Conservation (phyloP, 306 rosid species). For the Cicer pinnatifidum region DNA sequence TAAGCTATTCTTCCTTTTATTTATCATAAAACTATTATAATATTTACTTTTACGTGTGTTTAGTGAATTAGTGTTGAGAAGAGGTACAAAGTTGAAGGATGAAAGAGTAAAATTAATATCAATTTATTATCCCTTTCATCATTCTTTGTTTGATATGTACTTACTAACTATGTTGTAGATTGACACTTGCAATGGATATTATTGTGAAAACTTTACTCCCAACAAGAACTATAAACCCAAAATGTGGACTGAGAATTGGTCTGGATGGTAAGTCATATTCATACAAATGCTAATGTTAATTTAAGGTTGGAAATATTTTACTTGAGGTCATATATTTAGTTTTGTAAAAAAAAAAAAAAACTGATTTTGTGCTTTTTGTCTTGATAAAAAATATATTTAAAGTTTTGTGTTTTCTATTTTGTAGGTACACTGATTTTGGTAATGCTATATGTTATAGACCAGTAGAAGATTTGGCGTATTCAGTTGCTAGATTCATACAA, state of each 20-base stretch:
- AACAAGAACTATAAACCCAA: conserved; percentile 77
- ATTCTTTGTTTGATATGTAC: conserved; percentile 18
- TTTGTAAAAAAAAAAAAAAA: neutral
- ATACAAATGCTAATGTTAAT: conserved; percentile 14
- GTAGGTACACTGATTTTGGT: conserved; percentile 95
- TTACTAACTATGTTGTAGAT: conserved; percentile 55
- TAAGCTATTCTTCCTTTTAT: conserved; percentile 40
- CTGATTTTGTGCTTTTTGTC: too few species aligned
- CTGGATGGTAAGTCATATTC: conserved; percentile 79
- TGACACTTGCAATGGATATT: conserved; percentile 88
- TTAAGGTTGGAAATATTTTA: neutral
- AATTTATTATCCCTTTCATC: neutral
- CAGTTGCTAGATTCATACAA: conserved; percentile 88
- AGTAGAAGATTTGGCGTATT: conserved; percentile 84
- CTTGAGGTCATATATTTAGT: neutral
- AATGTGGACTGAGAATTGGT: conserved; percentile 93
- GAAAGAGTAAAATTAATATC: too few species aligned
- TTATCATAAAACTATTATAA: neutral
- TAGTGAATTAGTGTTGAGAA: too few species aligned
- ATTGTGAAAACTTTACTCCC: conserved; percentile 82
- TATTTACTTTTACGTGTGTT: neutral
- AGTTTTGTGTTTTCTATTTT: conserved; percentile 6
- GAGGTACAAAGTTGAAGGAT: too few species aligned
- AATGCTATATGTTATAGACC: conserved; percentile 78
- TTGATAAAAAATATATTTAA: neutral